Evolutionary conservation across 495 filamentous ascomycete species (phyloP), one percentile per base, ranked within the genome.

Genomic region (Penicillium egyptiacum): DNA sequence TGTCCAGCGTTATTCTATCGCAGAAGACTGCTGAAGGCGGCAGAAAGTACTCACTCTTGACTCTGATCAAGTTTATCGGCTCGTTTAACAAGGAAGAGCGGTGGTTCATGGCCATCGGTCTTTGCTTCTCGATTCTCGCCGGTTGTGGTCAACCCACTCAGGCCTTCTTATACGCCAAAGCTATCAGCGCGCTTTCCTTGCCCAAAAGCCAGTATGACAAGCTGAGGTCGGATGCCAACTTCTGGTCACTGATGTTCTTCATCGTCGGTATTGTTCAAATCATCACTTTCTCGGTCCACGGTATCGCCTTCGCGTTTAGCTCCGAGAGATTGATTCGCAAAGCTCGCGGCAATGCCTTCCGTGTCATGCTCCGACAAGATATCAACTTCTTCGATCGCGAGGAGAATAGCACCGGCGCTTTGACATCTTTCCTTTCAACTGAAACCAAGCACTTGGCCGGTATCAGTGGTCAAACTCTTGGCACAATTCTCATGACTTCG

Each of bases 181-280:
- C 88, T 25, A 92, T 98, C 70, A 83, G 70, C 26, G 76, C 88
- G 1, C 73, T 92, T 12, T 83, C 86, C 1, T 69, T 78, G 5
- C 84, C 80, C 12, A 62, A 63, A 14, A 55, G 40, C 5, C 35
- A 74, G 63, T 83, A 71, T 56, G 78, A 37, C 41, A 69, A 79
- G 57, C 70, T 95, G 37, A 80, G 86, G 47, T 77, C 80, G 3
- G 84, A 89, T 41, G 84, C 84, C 41, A 84, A 94, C 59, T 98
- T 97, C 71, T 98, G 94, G 93, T 85, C 83, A 35, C 69, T 86
- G 55, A 96, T 98, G 92, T 98, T 94, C 69, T 81, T 98, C 22
- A 91, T 97, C 82, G 82, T 96, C n/a, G 94, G 88, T 16, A 69
- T 96, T 44, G 81, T 86, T 28, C 84, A 88, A 65, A 85, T 96